Percentiles rank a stretch among this genome's conserved stretches.
phyloP scores from a whole-genome alignment of 2,329 filamentous ascomycete genomes.

The Pseudopyrenochaeta lycopersici region DNA sequence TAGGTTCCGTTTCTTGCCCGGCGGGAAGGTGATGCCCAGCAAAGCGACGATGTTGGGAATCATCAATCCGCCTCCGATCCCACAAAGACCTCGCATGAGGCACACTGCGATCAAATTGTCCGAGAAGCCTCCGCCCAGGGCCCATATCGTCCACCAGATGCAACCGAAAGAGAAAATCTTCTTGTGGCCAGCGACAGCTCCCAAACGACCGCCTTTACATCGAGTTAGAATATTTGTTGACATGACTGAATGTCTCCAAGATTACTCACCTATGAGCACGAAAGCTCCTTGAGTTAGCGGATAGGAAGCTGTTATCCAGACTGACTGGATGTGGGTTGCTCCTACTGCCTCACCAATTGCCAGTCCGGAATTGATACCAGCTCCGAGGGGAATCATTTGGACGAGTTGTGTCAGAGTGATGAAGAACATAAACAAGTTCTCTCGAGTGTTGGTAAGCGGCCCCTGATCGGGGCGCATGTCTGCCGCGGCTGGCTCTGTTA shows the following conservation, averaged over 20 bases:
- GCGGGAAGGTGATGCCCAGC: constrained; percentile 58
- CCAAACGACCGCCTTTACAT: constrained; percentile 64
- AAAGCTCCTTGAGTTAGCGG: constrained; percentile 64
- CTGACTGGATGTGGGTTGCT: background rate
- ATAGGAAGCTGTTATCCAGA: constrained; percentile 12
- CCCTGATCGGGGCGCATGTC: no score
- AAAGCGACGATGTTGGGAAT: constrained; percentile 64
- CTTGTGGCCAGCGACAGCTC: constrained; percentile 67
- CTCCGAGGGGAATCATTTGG: constrained; percentile 11
- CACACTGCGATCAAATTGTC: constrained; percentile 1
- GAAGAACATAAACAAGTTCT: no score
- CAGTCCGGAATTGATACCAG: constrained; percentile 2
- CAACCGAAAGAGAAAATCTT: constrained; percentile 37
- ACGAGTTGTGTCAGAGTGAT: background rate
- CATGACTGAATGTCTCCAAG: no score
- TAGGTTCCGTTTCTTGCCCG: constrained; percentile 57
- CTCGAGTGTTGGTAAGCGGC: no score
- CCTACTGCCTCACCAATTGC: constrained; percentile 2
- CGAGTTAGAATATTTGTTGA: no score
- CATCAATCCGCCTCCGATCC: constrained; percentile 62
- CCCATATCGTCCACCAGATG: background rate
- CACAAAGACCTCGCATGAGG: constrained; percentile 51
- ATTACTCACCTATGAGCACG: no score
- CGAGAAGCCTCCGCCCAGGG: background rate
- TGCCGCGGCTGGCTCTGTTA: no score